A percentile compares a stretch with the other conserved stretches of the same genome.
phyloP scores from a whole-genome alignment of 192 early-diverging fungal genomes.

The Thamnidium elegans region DNA sequence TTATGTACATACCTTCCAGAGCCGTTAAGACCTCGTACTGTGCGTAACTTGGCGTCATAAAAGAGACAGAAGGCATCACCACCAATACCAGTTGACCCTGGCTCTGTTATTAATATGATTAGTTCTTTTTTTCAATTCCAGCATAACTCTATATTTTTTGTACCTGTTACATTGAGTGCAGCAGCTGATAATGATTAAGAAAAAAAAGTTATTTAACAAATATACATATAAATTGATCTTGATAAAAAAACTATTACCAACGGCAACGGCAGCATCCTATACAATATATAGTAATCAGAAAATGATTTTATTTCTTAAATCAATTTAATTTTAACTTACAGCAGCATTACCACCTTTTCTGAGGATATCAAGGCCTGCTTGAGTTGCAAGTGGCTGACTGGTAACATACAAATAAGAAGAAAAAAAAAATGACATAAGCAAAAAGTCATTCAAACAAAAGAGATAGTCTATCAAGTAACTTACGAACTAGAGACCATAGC shows the following conservation, averaged over 20 bases:
- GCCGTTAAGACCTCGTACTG: conserved; percentile 59
- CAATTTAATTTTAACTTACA: conserved; percentile 34
- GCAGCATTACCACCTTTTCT: conserved; percentile 74
- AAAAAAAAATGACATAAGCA: not conserved
- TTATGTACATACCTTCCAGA: conserved; percentile 45
- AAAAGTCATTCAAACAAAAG: not conserved
- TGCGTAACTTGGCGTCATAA: conserved; percentile 59
- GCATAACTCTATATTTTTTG: not conserved
- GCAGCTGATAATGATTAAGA: conserved; percentile 45
- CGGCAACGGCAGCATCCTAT: conserved; percentile 60
- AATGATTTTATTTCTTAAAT: not conserved
- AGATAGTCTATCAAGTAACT: not conserved
- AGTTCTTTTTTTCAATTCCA: not conserved
- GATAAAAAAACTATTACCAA: conserved; percentile 19
- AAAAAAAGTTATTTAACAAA: conserved; percentile 9
- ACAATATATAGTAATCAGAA: not conserved
- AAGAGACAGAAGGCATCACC: conserved; percentile 80
- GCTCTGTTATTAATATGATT: conserved; percentile 40
- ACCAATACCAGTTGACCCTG: conserved; percentile 71
- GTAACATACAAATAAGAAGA: not conserved
- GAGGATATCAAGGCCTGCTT: conserved; percentile 62
- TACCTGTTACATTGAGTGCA: conserved; percentile 65
- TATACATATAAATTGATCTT: not conserved
- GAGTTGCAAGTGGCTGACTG: conserved; percentile 71
- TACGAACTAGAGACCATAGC: conserved; percentile 62